Percentiles rank a stretch among this genome's conserved stretches.
These are phyloP conservation scores for Setaria viridis DNA, from an alignment of 202 grass and related monocot genomes.

Conservation along the genomic window DNA sequence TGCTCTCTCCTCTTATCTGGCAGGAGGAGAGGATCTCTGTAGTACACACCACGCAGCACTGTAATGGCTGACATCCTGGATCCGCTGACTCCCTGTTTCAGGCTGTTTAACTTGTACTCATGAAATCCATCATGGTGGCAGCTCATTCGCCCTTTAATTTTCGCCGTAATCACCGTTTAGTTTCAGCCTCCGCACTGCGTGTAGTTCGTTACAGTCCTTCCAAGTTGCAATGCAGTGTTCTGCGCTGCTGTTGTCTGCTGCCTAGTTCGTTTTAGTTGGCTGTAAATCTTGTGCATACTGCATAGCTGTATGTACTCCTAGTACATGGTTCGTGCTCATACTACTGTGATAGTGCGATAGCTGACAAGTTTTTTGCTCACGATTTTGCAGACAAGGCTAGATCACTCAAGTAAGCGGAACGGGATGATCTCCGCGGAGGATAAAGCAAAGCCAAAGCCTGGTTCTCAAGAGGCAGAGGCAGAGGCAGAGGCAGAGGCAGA, in stretches of 20 bases:
- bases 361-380: neutral
- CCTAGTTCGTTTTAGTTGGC: neutral
- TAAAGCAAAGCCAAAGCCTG: constrained; percentile 23
- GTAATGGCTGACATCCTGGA: constrained; percentile 4
- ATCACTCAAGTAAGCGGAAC: constrained; percentile 4
- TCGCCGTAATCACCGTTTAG: neutral
- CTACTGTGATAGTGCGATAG: neutral
- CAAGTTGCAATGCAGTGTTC: neutral
- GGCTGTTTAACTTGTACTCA: constrained; percentile 14
- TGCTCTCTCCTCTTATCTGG: constrained; percentile 5
- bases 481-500: neutral
- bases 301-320: too few species aligned
- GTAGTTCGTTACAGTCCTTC: neutral
- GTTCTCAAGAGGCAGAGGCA: neutral
- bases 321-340: too few species aligned
- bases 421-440: neutral
- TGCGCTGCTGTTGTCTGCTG: neutral
- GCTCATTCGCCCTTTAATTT: neutral
- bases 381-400: constrained; percentile 43
- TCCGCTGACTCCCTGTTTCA: constrained; percentile 7
- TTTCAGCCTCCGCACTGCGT: neutral
- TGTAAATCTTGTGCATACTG: too few species aligned
- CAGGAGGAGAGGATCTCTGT: neutral
- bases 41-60: neutral
- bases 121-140: neutral